Evolutionary conservation across 2,329 filamentous ascomycete genomes (phyloP).

Genomic region (Exophiala oligosperma): DNA sequence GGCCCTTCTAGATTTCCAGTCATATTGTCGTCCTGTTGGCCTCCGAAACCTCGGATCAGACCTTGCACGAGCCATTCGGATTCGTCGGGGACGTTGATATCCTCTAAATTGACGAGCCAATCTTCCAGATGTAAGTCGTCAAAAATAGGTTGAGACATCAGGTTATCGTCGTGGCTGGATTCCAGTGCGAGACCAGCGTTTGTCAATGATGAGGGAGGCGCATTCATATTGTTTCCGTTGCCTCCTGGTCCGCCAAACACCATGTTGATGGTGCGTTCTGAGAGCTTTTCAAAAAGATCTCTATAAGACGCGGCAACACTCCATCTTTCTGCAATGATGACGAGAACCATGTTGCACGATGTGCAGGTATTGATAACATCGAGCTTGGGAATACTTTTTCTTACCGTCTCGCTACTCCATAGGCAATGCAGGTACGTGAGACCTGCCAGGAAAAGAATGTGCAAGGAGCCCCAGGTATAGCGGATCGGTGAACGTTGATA

Average conservation of each 20-base stretch:
- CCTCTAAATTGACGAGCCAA: conserved; percentile 7
- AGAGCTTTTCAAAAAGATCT: conserved; percentile 36
- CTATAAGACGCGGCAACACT: conserved; percentile 34
- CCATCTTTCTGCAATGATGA: conserved; percentile 37
- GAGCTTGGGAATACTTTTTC: conserved; percentile 15
- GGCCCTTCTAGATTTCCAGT: not conserved
- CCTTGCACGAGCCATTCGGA: conserved; percentile 10
- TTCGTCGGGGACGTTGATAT: conserved; percentile 12
- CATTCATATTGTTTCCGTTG: not conserved
- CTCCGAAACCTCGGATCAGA: conserved; percentile 8
- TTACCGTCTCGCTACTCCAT: conserved; percentile 31
- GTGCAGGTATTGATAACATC: conserved; percentile 32
- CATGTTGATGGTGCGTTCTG: conserved; percentile 4
- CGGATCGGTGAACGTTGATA: not conserved
- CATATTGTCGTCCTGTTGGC: conserved; percentile 2
- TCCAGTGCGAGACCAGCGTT: not conserved
- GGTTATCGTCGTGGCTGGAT: not conserved
- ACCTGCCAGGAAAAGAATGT: conserved; percentile 30
- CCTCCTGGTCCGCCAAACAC: not conserved
- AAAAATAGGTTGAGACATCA: not conserved
- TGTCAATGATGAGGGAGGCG: not conserved
- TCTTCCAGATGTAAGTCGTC: conserved; percentile 1
- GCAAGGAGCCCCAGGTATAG: conserved; percentile 29
- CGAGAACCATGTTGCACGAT: conserved; percentile 34
- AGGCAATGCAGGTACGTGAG: conserved; percentile 37